These are phyloP conservation scores for Pichia sp. DNA, from an alignment of 1,139 yeast genomes.

Conservation along the genomic window DNA sequence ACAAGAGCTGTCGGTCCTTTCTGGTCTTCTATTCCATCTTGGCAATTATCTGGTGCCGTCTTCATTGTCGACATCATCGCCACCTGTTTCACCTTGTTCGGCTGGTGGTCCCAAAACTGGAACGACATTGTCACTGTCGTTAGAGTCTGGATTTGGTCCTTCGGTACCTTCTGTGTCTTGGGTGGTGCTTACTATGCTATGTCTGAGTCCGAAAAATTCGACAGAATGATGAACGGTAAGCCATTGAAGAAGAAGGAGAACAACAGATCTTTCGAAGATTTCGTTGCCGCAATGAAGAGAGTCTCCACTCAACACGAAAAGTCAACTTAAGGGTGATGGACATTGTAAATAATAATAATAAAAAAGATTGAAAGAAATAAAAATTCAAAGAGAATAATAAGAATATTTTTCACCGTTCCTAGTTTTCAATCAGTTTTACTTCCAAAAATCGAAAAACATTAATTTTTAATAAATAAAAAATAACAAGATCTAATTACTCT, in stretches of 20 bases:
- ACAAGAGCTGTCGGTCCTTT: constrained; percentile 95
- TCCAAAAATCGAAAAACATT: neutral
- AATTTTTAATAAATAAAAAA: constrained; percentile 1
- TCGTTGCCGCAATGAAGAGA: constrained; percentile 95
- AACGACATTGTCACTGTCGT: constrained; percentile 92
- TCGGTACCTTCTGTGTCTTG: constrained; percentile 93
- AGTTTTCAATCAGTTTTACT: neutral
- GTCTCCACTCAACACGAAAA: constrained; percentile 97
- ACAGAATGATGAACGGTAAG: constrained; percentile 92
- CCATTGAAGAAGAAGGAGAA: constrained; percentile 62
- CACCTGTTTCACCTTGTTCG: constrained; percentile 87
- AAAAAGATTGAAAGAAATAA: neutral
- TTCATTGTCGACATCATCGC: constrained; percentile 83
- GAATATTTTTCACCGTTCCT: no score
- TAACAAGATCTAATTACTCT: neutral
- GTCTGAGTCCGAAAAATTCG: constrained; percentile 84
- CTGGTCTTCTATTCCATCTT: constrained; percentile 90
- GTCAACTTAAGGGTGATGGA: constrained; percentile 32
- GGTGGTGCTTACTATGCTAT: constrained; percentile 96
- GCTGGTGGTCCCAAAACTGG: constrained; percentile 99
- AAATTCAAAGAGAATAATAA: neutral
- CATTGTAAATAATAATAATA: neutral
- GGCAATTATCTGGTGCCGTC: constrained; percentile 95
- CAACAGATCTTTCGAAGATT: constrained; percentile 85
- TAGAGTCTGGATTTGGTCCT: constrained; percentile 91